Percentiles rank a stretch among this genome's conserved stretches.
Conservation (phyloP, 2,329 filamentous ascomycete genomes). For the Aspergillus tamarii region DNA sequence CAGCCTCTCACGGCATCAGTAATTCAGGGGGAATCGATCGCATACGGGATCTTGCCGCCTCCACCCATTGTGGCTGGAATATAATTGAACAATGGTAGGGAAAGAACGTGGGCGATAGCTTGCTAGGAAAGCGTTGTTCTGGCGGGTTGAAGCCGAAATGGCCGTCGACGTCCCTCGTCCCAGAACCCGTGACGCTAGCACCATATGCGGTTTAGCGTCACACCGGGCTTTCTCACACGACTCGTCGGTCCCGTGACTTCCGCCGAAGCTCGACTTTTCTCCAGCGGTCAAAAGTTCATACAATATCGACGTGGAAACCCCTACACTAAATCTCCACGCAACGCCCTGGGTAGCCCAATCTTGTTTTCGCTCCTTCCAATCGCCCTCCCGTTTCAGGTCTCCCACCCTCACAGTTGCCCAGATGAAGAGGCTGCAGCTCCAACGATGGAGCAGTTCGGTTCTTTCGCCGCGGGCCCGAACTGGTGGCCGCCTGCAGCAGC, state of each 20-base stretch:
- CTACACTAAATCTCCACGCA: conserved; percentile 17
- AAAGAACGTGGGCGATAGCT: conserved; percentile 27
- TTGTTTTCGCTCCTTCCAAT: conserved; percentile 15
- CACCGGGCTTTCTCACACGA: conserved; percentile 32
- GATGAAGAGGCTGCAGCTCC: conserved; percentile 57
- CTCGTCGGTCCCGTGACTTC: conserved; percentile 41
- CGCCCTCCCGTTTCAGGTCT: conserved; percentile 9
- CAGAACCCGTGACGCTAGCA: conserved; percentile 30
- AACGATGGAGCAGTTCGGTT: conserved; percentile 55
- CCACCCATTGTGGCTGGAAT: conserved; percentile 62
- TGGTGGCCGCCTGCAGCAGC: conserved; percentile 41
- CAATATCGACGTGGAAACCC: conserved; percentile 15
- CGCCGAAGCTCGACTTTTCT: conserved; percentile 44
- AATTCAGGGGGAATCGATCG: conserved; percentile 36
- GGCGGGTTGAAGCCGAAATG: conserved; percentile 35
- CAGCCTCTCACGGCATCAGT: conserved; percentile 20
- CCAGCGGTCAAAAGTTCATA: conserved; percentile 28
- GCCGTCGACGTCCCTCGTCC: conserved; percentile 34
- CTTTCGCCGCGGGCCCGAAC: conserved; percentile 52
- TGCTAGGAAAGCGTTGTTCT: conserved; percentile 26
- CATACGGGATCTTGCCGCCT: conserved; percentile 76
- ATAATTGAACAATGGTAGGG: conserved; percentile 27
- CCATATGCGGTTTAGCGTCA: conserved; percentile 32
- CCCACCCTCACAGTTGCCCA: conserved; percentile 31
- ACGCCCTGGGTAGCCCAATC: conserved; percentile 24